These are phyloP conservation scores for Wickerhamiella parazyma DNA, from an alignment of 805 yeast genomes.

Conservation along the genomic window DNA sequence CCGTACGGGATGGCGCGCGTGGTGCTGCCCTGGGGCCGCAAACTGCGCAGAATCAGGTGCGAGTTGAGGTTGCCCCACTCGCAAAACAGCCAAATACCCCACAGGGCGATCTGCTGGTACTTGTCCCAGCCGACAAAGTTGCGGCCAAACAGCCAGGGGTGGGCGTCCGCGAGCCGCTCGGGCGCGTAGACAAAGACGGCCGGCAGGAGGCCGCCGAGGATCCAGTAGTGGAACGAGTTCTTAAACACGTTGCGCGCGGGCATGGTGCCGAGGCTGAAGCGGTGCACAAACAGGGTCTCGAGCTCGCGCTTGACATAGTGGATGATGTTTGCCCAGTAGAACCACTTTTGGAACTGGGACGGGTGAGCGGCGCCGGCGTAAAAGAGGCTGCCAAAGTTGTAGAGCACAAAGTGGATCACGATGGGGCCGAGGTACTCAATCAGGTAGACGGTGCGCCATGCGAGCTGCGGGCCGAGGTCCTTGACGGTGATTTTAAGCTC, in stretches of 20 bases:
- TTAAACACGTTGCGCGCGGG: conserved; percentile 77
- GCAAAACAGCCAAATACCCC: conserved; percentile 30
- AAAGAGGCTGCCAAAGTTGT: conserved; percentile 29
- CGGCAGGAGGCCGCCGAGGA: conserved; percentile 58
- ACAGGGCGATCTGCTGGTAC: conserved; percentile 11
- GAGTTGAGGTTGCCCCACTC: conserved; percentile 63
- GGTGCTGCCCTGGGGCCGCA: conserved; percentile 43
- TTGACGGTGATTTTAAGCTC: conserved; percentile 44
- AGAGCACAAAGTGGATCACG: conserved; percentile 60
- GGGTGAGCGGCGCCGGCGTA: conserved; percentile 29
- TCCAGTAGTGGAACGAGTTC: conserved; percentile 86
- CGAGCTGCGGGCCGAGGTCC: conserved; percentile 86
- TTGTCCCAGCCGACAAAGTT: conserved; percentile 9
- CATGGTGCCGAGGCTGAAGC: conserved; percentile 83
- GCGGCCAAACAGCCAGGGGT: conserved; percentile 18
- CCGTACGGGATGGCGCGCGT: conserved; percentile 67
- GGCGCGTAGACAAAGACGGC: conserved; percentile 40
- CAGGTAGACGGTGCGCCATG: conserved; percentile 81
- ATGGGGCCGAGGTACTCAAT: conserved; percentile 87
- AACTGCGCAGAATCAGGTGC: conserved; percentile 46
- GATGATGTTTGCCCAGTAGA: conserved; percentile 43
- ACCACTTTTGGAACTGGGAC: conserved; percentile 39
- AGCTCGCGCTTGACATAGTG: conserved; percentile 82
- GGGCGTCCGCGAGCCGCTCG: conserved; percentile 19
- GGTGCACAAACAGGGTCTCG: conserved; percentile 75